Evolutionary conservation across 257 asterid genomes (phyloP).

Genomic region (Solanum pennellii): DNA sequence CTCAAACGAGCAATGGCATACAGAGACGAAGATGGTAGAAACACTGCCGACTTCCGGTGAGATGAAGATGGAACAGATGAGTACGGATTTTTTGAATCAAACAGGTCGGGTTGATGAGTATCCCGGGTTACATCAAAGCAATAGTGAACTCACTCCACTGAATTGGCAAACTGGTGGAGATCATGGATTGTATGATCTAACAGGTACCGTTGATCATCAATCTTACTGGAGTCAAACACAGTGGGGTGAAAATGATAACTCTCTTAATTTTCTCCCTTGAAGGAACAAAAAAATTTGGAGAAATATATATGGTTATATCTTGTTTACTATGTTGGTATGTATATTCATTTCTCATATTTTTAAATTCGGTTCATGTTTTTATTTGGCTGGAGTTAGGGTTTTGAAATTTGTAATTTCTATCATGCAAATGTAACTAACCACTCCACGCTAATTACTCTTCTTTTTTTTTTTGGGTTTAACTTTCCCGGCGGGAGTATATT

Average conservation of each 20-base stretch:
- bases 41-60: conserved; percentile 13
- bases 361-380: not conserved
- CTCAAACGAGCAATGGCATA: conserved; percentile 4
- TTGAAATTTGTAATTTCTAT: not conserved
- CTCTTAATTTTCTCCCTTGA: conserved; percentile 49
- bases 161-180: conserved; percentile 44
- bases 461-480: not conserved
- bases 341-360: not conserved
- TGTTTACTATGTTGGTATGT: conserved; percentile 5
- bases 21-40: conserved; percentile 2
- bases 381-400: not conserved
- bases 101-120: conserved; percentile 22
- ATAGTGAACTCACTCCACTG: conserved; percentile 21
- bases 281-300: not conserved
- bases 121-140: conserved; percentile 13
- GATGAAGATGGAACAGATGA: conserved; percentile 22
- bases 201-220: conserved; percentile 66
- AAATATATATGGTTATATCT: not conserved
- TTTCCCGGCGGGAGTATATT: not conserved
- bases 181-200: conserved; percentile 55
- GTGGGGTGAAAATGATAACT: conserved; percentile 55
- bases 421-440: not conserved
- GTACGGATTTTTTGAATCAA: conserved; percentile 21
- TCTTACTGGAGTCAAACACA: conserved; percentile 64
- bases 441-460: conserved; percentile 1